Conservation (phyloP, 2,329 filamentous ascomycete species). For the Diaporthe ampelina region DNA sequence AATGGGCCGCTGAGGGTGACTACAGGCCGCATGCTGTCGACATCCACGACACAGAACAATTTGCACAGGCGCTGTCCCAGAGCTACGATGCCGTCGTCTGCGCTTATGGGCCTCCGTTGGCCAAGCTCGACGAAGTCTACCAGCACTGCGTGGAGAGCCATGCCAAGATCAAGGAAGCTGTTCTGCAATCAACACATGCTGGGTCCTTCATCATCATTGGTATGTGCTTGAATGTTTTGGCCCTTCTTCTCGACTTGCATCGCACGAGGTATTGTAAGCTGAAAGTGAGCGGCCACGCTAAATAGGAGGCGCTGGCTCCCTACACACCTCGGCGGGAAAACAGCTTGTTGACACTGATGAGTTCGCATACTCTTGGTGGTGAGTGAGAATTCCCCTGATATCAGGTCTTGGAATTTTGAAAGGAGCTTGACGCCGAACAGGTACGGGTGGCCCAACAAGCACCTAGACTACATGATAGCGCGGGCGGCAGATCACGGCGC, state of each 20-base stretch:
- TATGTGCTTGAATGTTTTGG: neutral
- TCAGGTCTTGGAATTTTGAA: neutral
- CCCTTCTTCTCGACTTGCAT: neutral
- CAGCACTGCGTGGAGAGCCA: neutral
- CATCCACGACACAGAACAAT: neutral
- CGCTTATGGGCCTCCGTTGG: neutral
- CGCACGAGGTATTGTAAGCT: neutral
- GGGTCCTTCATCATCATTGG: neutral
- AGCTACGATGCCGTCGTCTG: neutral
- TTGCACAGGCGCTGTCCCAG: neutral
- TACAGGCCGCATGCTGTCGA: neutral
- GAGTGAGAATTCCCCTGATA: neutral
- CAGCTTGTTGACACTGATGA: neutral
- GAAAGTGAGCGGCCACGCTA: neutral
- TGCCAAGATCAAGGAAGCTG: neutral
- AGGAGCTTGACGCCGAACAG: neutral
- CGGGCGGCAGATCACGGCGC: neutral
- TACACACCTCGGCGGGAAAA: neutral
- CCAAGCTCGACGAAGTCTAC: neutral
- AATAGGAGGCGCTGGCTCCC: neutral
- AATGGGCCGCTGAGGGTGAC: neutral
- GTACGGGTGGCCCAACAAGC: neutral
- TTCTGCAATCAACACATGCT: neutral
- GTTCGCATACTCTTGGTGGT: neutral
- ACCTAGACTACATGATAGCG: neutral